Percentiles rank a stretch among this genome's conserved stretches.
Evolutionary conservation across 2,329 filamentous ascomycete genomes (phyloP).

Genomic region (Metarhizium anisopliae): DNA sequence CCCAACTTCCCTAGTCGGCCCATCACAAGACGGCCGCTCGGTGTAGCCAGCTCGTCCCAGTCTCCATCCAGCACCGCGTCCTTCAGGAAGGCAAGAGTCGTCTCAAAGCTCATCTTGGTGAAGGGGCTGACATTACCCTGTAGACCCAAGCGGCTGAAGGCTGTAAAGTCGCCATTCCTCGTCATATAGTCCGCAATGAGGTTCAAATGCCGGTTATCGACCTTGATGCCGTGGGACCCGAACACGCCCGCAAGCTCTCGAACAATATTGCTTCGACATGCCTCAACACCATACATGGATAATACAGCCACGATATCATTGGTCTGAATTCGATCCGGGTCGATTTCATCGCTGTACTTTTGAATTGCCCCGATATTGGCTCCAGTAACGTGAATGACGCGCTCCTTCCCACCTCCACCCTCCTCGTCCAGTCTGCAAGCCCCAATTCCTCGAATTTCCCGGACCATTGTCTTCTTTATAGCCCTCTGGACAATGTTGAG

Average conservation of each 20-base stretch:
- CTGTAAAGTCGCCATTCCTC: constrained; percentile 76
- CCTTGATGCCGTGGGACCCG: constrained; percentile 79
- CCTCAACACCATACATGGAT: constrained; percentile 83
- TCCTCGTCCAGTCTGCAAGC: constrained; percentile 61
- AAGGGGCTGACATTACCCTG: constrained; percentile 80
- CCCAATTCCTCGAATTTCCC: constrained; percentile 72
- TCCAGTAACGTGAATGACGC: constrained; percentile 68
- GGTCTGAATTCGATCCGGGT: constrained; percentile 78
- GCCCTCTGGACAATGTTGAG: constrained; percentile 81
- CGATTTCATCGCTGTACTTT: constrained; percentile 73
- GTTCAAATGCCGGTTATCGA: constrained; percentile 87
- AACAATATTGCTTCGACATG: constrained; percentile 79
- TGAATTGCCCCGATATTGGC: constrained; percentile 90
- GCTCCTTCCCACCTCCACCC: constrained; percentile 27
- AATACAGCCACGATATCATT: constrained; percentile 90
- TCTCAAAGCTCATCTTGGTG: constrained; percentile 99
- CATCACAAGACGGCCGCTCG: constrained; percentile 81
- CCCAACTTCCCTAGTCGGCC: constrained; percentile 75
- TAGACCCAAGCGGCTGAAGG: constrained; percentile 88
- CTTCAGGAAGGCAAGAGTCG: constrained; percentile 84
- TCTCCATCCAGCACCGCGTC: constrained; percentile 88
- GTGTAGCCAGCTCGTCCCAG: constrained; percentile 78
- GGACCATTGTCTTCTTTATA: constrained; percentile 70
- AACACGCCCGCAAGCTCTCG: constrained; percentile 81
- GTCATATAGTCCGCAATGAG: constrained; percentile 98